Percentiles rank a stretch among this genome's conserved stretches.
These are phyloP conservation scores for Nepenthes mirabilis DNA, from an alignment of 148 eudicot species.

Conservation along the genomic window DNA sequence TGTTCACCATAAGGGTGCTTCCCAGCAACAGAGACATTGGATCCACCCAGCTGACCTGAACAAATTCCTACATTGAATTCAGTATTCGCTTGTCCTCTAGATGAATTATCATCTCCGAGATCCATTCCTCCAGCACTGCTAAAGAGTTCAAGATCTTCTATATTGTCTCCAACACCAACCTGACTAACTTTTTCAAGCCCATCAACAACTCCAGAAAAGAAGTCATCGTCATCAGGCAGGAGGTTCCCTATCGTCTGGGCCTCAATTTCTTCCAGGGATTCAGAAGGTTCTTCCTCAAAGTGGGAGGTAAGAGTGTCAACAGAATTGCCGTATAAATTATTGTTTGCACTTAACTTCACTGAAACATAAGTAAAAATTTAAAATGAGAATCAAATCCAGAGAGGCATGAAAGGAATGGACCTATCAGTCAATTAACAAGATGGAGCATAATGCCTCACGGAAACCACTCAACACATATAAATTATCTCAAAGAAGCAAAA, in stretches of 20 bases:
- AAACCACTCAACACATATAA: no score
- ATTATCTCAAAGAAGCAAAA: no score
- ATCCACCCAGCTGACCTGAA: slow-evolving; percentile 17
- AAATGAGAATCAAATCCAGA: not conserved
- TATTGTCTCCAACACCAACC: slow-evolving; percentile 26
- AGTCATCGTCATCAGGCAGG: slow-evolving; percentile 83
- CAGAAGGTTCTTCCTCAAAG: slow-evolving; percentile 51
- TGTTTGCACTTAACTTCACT: slow-evolving; percentile 49
- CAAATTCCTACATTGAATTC: slow-evolving; percentile 22
- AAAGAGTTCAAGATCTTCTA: slow-evolving; percentile 64
- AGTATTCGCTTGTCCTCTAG: slow-evolving; percentile 20
- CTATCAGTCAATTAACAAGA: not conserved
- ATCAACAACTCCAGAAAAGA: slow-evolving; percentile 65
- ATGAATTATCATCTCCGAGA: slow-evolving; percentile 56
- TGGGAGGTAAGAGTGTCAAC: slow-evolving; percentile 42
- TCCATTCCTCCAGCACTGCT: slow-evolving; percentile 84
- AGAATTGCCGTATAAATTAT: slow-evolving; percentile 34
- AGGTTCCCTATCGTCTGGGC: slow-evolving; percentile 90
- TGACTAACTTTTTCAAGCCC: slow-evolving; percentile 32
- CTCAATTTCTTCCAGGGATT: slow-evolving; percentile 83
- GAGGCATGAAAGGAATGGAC: not conserved
- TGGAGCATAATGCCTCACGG: not conserved
- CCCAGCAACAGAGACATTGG: slow-evolving; percentile 18
- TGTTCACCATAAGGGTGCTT: slow-evolving; percentile 34
- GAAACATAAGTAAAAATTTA: slow-evolving; percentile 4